Evolutionary conservation across 176 grass and related monocot genomes (phyloP).

Genomic region (Phoenix roebelenii): DNA sequence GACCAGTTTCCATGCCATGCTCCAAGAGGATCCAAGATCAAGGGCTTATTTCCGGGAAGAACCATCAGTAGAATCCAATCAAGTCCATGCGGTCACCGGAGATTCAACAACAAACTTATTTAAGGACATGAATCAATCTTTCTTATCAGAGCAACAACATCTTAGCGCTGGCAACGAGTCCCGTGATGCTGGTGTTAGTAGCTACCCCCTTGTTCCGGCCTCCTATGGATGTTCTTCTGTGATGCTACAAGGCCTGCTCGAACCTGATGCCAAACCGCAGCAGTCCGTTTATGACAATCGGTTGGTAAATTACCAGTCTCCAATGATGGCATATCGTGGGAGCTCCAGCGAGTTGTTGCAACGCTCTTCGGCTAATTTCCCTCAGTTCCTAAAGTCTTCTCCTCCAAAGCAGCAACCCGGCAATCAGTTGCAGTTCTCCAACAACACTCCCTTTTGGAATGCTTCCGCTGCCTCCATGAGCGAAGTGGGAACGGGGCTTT

Average conservation of each 20-base stretch:
- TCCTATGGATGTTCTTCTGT: neutral
- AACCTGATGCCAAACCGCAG: neutral
- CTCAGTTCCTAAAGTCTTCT: conserved; percentile 8
- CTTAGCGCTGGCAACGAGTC: neutral
- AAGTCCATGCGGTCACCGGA: too few relatives aligned
- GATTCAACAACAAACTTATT: neutral
- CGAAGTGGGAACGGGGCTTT: neutral
- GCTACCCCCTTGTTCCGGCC: neutral
- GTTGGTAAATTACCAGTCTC: neutral
- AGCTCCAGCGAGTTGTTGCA: neutral
- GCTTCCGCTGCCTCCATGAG: neutral
- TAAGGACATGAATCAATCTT: neutral
- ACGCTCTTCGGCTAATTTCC: conserved; percentile 3
- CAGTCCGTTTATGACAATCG: neutral
- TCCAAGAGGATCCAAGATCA: neutral
- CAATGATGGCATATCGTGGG: neutral
- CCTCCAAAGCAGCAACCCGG: neutral
- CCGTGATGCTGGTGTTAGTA: neutral
- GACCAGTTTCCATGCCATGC: conserved; percentile 1
- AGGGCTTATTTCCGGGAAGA: neutral
- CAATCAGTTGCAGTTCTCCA: conserved; percentile 1
- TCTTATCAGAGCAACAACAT: neutral
- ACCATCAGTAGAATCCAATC: too few relatives aligned
- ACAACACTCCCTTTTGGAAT: conserved; percentile 7
- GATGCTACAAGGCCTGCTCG: neutral